Base-by-base conservation (phyloP, 208 protist species). In the Crithidia thermophila region DNA sequence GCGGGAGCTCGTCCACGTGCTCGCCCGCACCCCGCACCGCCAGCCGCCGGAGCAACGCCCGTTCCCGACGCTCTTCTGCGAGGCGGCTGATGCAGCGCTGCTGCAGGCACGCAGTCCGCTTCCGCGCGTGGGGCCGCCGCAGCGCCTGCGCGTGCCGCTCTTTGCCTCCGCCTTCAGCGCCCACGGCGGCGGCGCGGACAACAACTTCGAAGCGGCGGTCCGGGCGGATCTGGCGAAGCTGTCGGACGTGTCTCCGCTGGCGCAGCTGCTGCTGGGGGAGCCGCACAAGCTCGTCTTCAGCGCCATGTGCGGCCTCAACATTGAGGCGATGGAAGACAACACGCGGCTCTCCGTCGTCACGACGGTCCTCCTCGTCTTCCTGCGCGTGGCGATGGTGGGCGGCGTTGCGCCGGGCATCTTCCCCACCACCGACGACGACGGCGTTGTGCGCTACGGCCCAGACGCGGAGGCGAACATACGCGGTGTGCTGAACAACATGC, bases 211-310 rank as follows among this genome's bases (percentile, higher is more conserved):
- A 14, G 33, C 51, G 20, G 10, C 18, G 4, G 57, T 31, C 21
- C 27, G 6, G 28, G 7, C 18, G 4, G 74, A 79, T 2, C 40
- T 58, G n/a, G 72, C 14, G 10, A 66, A 23, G 56, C 55, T 89
- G 58, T n/a, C 21, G 16, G 33, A 74, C 25, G 50, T 94, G 30
- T 53, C 55, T 0, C 74, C 69, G 10, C 66, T 94, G n/a, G 33
- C 71, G 18, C 64, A 62, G 13, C 45, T 60, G 16, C 50, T 95
- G 11, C 73, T 95, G 4, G 56, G 45, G 23, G 86, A 88, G 64
- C 85, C 89, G 25, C 82, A 91, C 61, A 79, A 84, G 52, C 77
- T 95, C 16, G 58, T 93, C 43, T 95, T 87, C 74, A 77, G 64
- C 36, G 76, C 85, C 45, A 52, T 95, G 21, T 77, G 69, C 21